Conservation (phyloP, 2,329 filamentous ascomycete genomes). For the Alternaria ventricosa region DNA sequence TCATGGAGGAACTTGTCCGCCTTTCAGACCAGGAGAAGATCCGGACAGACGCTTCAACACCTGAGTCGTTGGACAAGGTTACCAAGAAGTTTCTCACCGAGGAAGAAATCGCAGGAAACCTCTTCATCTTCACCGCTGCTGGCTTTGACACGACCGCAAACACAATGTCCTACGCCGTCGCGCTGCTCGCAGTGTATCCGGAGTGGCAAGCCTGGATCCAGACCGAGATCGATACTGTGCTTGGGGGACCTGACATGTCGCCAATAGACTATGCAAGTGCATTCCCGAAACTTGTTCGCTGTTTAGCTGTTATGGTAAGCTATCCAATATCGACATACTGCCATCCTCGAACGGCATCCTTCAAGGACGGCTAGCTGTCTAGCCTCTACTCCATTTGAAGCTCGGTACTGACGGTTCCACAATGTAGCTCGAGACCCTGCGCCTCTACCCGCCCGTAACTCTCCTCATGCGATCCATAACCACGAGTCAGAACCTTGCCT, state of each 20-base stretch:
- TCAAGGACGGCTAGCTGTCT: neutral
- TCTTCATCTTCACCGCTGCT: conserved; percentile 28
- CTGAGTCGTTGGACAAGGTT: neutral
- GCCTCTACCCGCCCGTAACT: conserved; percentile 18
- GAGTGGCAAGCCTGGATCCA: conserved; percentile 59
- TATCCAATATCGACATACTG: neutral
- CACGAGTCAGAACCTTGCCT: neutral
- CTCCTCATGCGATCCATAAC: conserved; percentile 3
- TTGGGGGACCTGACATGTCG: neutral
- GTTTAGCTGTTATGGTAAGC: conserved; percentile 6
- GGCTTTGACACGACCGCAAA: conserved; percentile 49
- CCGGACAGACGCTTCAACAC: neutral
- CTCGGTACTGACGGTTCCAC: neutral
- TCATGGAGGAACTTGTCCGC: conserved; percentile 5
- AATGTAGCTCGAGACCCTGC: conserved; percentile 37
- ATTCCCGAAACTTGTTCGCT: conserved; percentile 1
- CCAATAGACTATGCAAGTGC: neutral
- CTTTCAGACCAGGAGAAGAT: neutral
- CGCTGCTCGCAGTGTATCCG: conserved; percentile 54
- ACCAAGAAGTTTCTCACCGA: conserved; percentile 6
- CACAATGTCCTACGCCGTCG: conserved; percentile 56
- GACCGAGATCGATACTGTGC: conserved; percentile 54
- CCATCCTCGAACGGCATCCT: neutral
- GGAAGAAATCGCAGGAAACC: conserved; percentile 27
- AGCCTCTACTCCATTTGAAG: neutral